A percentile compares a stretch with the other conserved stretches of the same genome.
Conservation (phyloP, 768 basidiomycete species). For the Suillus subaureus region DNA sequence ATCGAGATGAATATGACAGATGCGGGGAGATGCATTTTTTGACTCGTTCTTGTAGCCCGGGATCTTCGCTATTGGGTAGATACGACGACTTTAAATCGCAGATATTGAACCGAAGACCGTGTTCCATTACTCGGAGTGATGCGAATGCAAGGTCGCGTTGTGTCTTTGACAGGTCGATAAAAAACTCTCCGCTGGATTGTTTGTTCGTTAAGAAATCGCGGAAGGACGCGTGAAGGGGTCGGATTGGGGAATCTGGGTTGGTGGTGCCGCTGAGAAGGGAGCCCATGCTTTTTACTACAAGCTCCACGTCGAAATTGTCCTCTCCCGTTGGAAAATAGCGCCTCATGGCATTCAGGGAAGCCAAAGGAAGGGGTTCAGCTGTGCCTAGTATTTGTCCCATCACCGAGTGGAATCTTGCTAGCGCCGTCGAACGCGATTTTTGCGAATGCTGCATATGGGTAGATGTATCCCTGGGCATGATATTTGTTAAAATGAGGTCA, state of each 20-base stretch:
- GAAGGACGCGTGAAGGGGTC: conserved; percentile 31
- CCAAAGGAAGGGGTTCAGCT: conserved; percentile 2
- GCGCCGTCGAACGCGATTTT: background rate
- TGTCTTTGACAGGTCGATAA: conserved; percentile 10
- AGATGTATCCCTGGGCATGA: background rate
- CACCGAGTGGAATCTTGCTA: background rate
- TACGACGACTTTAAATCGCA: conserved; percentile 34
- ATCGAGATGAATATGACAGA: conserved; percentile 16
- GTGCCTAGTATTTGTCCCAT: conserved; percentile 6
- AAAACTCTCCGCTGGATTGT: conserved; percentile 17
- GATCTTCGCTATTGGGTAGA: conserved; percentile 27
- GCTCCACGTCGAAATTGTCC: background rate
- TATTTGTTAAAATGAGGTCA: background rate
- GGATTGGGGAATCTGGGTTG: conserved; percentile 11
- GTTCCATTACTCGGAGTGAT: conserved; percentile 31
- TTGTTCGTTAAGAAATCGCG: conserved; percentile 25
- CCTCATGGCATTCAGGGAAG: conserved; percentile 4
- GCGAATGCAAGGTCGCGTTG: conserved; percentile 24
- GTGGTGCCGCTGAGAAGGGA: conserved; percentile 12
- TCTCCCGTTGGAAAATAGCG: background rate
- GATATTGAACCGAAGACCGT: conserved; percentile 38
- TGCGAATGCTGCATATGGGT: background rate
- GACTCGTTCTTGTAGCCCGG: background rate
- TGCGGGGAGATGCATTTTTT: background rate
- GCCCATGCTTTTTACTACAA: conserved; percentile 8